Evolutionary conservation across 768 basidiomycete species (phyloP).

Genomic region (Clavaria fumosa): DNA sequence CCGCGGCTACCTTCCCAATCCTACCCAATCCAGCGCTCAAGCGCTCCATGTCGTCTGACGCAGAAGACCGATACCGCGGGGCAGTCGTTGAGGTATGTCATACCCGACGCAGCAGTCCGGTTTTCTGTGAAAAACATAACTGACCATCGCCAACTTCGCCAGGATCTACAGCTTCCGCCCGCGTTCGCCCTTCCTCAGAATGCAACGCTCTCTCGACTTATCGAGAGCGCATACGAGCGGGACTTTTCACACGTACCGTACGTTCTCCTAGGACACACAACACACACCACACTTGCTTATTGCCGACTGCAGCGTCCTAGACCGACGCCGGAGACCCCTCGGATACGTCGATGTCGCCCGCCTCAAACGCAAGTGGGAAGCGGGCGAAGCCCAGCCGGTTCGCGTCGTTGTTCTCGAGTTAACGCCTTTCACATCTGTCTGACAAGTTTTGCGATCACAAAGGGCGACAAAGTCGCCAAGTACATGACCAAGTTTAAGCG

Average conservation of each 20-base stretch:
- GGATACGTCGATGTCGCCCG: conserved; percentile 72
- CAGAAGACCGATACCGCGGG: conserved; percentile 61
- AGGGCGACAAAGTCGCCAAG: conserved; percentile 57
- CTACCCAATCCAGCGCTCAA: too few relatives aligned
- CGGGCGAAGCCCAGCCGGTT: conserved; percentile 55
- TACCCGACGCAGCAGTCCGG: too few relatives aligned
- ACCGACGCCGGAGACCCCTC: conserved; percentile 52
- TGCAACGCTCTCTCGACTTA: conserved; percentile 58
- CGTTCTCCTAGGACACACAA: conserved; percentile 7
- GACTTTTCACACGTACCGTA: conserved; percentile 93
- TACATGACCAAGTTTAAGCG: conserved; percentile 70
- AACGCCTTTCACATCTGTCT: too few relatives aligned
- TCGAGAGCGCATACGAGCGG: conserved; percentile 82
- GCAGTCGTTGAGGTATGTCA: conserved; percentile 73
- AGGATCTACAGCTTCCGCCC: conserved; percentile 75
- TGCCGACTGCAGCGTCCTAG: conserved; percentile 46
- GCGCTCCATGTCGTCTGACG: too few relatives aligned
- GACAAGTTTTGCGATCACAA: background rate
- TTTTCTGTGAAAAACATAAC: background rate
- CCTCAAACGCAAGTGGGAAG: conserved; percentile 69
- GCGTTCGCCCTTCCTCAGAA: conserved; percentile 67
- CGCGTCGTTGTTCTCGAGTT: conserved; percentile 16
- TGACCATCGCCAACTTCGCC: conserved; percentile 4
- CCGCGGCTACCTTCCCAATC: too few relatives aligned
- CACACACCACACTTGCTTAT: background rate